A percentile compares a stretch with the other conserved stretches of the same genome.
Evolutionary conservation across 768 basidiomycete species (phyloP).

Genomic region (Boletus subcaerulescens): DNA sequence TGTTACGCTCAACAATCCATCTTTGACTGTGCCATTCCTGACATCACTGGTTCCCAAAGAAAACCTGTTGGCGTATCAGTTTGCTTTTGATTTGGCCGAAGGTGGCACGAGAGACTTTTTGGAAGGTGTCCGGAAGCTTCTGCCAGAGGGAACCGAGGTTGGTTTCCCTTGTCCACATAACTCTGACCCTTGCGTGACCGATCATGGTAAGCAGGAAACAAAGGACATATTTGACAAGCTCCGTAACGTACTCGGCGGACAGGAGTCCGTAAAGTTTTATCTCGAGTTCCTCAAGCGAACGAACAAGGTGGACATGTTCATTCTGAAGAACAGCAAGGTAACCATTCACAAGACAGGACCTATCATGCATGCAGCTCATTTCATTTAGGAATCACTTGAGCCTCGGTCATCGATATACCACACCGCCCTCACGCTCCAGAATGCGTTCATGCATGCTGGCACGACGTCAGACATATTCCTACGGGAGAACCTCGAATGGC

Average conservation of each 20-base stretch:
- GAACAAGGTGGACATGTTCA: constrained; percentile 88
- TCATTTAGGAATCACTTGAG: constrained; percentile 76
- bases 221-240: constrained; percentile 70
- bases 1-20: constrained; percentile 82
- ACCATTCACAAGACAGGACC: background rate
- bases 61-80: constrained; percentile 83
- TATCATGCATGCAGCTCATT: constrained; percentile 4
- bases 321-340: constrained; percentile 92
- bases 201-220: constrained; percentile 42
- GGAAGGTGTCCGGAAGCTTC: constrained; percentile 63
- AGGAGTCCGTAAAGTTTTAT: constrained; percentile 89
- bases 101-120: constrained; percentile 93
- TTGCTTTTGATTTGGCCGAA: constrained; percentile 94
- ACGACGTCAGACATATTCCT: constrained; percentile 94
- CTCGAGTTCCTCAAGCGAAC: constrained; percentile 94
- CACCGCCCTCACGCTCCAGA: constrained; percentile 92
- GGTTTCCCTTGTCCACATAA: constrained; percentile 15
- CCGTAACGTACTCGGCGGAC: constrained; percentile 81
- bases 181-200: constrained; percentile 5
- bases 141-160: constrained; percentile 69
- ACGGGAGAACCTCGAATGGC: constrained; percentile 95
- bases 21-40: constrained; percentile 72
- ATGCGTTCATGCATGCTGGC: constrained; percentile 98
- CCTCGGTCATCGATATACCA: constrained; percentile 96
- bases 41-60: constrained; percentile 68